phyloP scores from a whole-genome alignment of 306 rosid genomes.

The Gillenia trifoliata region DNA sequence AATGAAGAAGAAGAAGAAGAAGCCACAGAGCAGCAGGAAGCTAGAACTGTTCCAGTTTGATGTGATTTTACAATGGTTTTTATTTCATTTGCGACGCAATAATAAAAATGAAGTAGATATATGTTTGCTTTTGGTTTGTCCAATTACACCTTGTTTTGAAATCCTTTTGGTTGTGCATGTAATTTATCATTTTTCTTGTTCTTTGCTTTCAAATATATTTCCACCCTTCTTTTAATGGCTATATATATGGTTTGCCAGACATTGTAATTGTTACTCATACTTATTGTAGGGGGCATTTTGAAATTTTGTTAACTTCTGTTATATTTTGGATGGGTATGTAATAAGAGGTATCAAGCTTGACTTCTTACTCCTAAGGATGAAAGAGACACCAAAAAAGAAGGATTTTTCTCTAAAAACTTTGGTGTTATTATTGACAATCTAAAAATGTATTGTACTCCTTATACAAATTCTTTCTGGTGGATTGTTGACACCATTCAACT shows the following conservation, averaged over 20 bases:
- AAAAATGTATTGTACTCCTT: too few species aligned
- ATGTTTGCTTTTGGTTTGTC: neutral
- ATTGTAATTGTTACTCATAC: neutral
- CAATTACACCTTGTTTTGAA: neutral
- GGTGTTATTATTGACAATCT: too few species aligned
- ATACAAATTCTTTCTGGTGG: too few species aligned
- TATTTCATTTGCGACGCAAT: neutral
- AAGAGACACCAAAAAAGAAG: too few species aligned
- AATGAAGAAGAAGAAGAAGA: slow-evolving; percentile 37
- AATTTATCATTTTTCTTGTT: neutral
- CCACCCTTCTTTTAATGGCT: neutral
- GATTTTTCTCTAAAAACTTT: too few species aligned
- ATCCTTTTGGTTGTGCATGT: neutral
- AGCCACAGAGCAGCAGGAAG: neutral
- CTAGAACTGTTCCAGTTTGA: slow-evolving; percentile 47
- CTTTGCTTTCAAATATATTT: neutral
- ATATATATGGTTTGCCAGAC: too few species aligned
- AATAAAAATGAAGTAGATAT: slow-evolving; percentile 8
- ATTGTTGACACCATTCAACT: too few species aligned
- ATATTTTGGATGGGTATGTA: neutral
- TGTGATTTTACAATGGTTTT: neutral
- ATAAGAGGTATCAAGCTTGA: neutral
- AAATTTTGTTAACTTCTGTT: too few species aligned
- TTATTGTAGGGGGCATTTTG: neutral
- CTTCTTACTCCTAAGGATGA: too few species aligned